phyloP scores from a whole-genome alignment of 805 yeast species.

The Cephaloascus albidus region DNA sequence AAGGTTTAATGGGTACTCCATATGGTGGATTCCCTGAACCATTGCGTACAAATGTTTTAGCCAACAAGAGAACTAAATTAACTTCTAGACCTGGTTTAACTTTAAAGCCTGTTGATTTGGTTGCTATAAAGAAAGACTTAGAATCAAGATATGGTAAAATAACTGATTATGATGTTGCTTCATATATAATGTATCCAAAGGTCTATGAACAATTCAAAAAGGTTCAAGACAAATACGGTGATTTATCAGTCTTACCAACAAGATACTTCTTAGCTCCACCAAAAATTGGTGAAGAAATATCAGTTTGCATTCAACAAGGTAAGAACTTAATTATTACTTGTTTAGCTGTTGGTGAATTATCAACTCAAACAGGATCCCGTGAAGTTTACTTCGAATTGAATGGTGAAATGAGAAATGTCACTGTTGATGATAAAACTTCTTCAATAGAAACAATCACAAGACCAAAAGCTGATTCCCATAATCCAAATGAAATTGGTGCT shows the following conservation, averaged over 20 bases:
- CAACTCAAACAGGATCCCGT: slow-evolving; percentile 78
- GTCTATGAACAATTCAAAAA: slow-evolving; percentile 85
- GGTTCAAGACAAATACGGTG: slow-evolving; percentile 73
- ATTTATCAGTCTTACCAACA: slow-evolving; percentile 90
- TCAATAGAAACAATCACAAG: slow-evolving; percentile 79
- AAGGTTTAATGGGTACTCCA: slow-evolving; percentile 99
- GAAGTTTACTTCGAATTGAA: slow-evolving; percentile 97
- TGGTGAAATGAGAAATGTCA: slow-evolving; percentile 96
- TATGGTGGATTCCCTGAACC: slow-evolving; percentile 99
- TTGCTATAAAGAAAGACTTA: slow-evolving; percentile 63
- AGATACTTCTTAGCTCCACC: slow-evolving; percentile 84
- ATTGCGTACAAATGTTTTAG: slow-evolving; percentile 80
- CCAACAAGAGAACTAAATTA: slow-evolving; percentile 88
- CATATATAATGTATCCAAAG: slow-evolving; percentile 96
- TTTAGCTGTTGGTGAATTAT: slow-evolving; percentile 87
- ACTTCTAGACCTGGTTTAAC: slow-evolving; percentile 87
- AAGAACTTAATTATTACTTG: slow-evolving; percentile 84
- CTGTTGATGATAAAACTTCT: slow-evolving; percentile 81
- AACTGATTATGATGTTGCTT: slow-evolving; percentile 84
- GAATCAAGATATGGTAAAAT: slow-evolving; percentile 69
- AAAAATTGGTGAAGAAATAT: slow-evolving; percentile 78
- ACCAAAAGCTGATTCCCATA: slow-evolving; percentile 82
- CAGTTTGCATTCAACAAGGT: slow-evolving; percentile 89
- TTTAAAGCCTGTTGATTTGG: slow-evolving; percentile 77
- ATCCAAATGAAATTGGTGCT: slow-evolving; percentile 91